phyloP scores from a whole-genome alignment of 2,329 filamentous ascomycete genomes.

The Orbilia brochopaga region DNA sequence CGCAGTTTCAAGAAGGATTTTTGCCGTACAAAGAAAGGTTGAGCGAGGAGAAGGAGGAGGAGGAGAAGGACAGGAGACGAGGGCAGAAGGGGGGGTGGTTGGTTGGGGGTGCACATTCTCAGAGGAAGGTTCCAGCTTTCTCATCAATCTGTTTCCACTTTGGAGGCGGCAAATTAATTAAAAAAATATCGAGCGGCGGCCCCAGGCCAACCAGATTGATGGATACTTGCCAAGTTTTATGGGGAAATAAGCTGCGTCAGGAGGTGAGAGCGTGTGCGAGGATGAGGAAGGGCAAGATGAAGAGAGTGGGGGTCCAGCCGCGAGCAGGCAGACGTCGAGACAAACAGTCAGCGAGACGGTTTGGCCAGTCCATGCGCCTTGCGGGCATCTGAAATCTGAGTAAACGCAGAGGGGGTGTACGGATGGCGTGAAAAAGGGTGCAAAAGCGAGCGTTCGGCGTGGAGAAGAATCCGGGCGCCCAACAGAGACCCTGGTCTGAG shows the following conservation, averaged over 20 bases:
- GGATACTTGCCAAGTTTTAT: slow-evolving; percentile 51
- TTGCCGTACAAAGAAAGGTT: not conserved
- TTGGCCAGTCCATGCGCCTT: slow-evolving; percentile 20
- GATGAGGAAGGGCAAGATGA: slow-evolving; percentile 15
- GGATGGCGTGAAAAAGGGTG: slow-evolving; percentile 20
- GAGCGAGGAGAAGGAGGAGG: not conserved
- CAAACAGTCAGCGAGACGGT: not conserved
- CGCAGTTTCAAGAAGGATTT: slow-evolving; percentile 42
- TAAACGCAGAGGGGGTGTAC: not conserved
- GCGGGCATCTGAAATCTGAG: not conserved
- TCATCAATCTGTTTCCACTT: slow-evolving; percentile 26
- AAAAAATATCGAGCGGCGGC: slow-evolving; percentile 9
- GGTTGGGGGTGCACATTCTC: slow-evolving; percentile 4
- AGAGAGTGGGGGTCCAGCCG: slow-evolving; percentile 5
- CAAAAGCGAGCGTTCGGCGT: slow-evolving; percentile 27
- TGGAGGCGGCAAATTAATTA: slow-evolving; percentile 49
- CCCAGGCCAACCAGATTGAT: slow-evolving; percentile 50
- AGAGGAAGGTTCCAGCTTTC: slow-evolving; percentile 23
- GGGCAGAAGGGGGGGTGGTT: slow-evolving; percentile 24
- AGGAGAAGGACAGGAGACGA: slow-evolving; percentile 23
- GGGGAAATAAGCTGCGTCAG: slow-evolving; percentile 48
- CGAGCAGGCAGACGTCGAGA: not conserved
- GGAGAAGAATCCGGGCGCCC: slow-evolving; percentile 29
- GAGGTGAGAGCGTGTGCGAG: slow-evolving; percentile 15
- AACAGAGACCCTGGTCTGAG: slow-evolving; percentile 39